Evolutionary conservation across 2,329 filamentous ascomycete species (phyloP), one percentile per base, ranked within the genome.

Genomic region (Erysiphe neolycopersici): DNA sequence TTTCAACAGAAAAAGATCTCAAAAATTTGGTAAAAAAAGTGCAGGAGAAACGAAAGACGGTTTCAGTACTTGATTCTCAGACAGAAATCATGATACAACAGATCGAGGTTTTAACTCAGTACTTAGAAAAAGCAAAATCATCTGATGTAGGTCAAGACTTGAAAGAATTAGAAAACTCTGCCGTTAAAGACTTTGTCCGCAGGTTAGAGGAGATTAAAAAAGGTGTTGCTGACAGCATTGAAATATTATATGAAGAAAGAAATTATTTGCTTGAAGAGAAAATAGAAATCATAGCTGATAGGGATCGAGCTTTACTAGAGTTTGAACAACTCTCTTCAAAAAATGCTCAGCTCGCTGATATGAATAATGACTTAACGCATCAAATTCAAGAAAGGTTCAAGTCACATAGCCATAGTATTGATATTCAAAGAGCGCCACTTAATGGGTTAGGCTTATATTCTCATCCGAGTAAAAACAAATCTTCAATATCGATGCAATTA

Each of bases 61-160:
- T 98, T 58, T 87, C 87, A 6, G 80, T 91, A 16, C 66, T 95
- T 43, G 87, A 95, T 57, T 87, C 85, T 0, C 83, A 94, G 60
- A 83, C 84, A 42, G 87, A 95, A 60, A 85, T 95, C 58, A 87
- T 93, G 61, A 81, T 95, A 53, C 78, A 81, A 36, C 84, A 95
- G 59, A 66, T 95, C 16, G 83, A 92, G 55, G 78, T 87, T 33
- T 70, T 94, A 53, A 85, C 83, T 4, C 82, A 85, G 39, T 87
- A 89, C 56, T 74, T 94, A 17, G 79, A 87, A 56, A 73, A 73
- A 43, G 84, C 83, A 44, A 94, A 93, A 61, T 76, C 82, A 49
- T 79, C 71, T 40, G 80, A 79, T 54, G 73, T 78, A 44, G 76
- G 82, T 5, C 65, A 95, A 47, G 82, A 95, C 53, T 66, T 87